These are phyloP conservation scores for Begonia fuchsioides DNA, from an alignment of 306 rosid species.

Conservation along the genomic window DNA sequence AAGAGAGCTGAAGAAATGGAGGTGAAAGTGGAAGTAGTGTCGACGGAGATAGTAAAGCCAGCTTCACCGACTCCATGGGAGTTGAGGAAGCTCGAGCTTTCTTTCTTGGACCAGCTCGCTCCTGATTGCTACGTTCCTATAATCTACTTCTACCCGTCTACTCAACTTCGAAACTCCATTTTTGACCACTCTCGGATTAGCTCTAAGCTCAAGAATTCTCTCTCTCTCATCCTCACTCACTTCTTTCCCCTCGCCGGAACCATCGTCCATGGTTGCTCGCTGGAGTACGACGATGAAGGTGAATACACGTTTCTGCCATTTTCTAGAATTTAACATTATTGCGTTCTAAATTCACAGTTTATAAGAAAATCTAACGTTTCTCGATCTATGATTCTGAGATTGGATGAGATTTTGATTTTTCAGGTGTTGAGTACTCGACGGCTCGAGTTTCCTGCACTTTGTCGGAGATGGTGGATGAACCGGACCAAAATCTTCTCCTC, in stretches of 20 bases:
- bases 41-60: conserved; percentile 21
- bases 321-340: too few relatives aligned
- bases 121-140: conserved; percentile 23
- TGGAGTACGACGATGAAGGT: conserved; percentile 21
- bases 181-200: not conserved
- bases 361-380: too few relatives aligned
- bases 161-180: not conserved
- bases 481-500: not conserved
- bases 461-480: conserved; percentile 3
- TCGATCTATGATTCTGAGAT: too few relatives aligned
- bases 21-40: conserved; percentile 11
- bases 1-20: not conserved
- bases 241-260: conserved; percentile 18
- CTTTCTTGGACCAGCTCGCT: conserved; percentile 21
- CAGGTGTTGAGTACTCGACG: conserved; percentile 9
- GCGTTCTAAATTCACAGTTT: too few relatives aligned
- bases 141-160: conserved; percentile 11
- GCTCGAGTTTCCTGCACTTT: not conserved
- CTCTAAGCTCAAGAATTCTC: conserved; percentile 9
- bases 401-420: too few relatives aligned
- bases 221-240: conserved; percentile 7
- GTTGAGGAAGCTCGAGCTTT: conserved; percentile 17
- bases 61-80: conserved; percentile 19
- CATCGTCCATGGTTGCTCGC: conserved; percentile 2
- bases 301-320: too few relatives aligned